phyloP scores from a whole-genome alignment of 1,284 basidiomycete species.

The Austroboletus novae-zelandiae region DNA sequence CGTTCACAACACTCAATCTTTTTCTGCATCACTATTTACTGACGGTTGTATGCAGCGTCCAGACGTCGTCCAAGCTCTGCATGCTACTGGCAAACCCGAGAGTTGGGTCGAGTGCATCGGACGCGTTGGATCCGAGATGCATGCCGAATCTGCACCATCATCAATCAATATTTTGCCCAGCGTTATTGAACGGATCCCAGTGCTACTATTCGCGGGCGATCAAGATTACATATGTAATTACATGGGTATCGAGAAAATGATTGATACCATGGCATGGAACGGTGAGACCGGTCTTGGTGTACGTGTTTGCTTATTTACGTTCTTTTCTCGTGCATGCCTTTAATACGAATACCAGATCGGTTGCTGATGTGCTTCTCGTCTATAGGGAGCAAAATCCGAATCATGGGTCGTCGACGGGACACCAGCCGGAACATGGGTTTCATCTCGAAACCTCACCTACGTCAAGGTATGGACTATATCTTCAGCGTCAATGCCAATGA shows the following conservation, averaged over 20 bases:
- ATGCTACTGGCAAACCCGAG: slow-evolving; percentile 76
- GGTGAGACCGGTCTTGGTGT: slow-evolving; percentile 85
- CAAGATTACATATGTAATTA: slow-evolving; percentile 98
- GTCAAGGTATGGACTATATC: slow-evolving; percentile 57
- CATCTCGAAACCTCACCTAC: slow-evolving; percentile 89
- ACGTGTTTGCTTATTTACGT: slow-evolving; percentile 30
- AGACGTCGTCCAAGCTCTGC: slow-evolving; percentile 83
- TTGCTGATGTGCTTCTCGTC: neutral
- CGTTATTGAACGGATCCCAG: slow-evolving; percentile 74
- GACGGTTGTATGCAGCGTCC: slow-evolving; percentile 46
- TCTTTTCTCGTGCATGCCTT: neutral
- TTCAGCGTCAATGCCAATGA: neutral
- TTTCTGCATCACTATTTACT: slow-evolving; percentile 2
- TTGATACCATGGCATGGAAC: slow-evolving; percentile 83
- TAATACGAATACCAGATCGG: neutral
- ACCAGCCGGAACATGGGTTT: slow-evolving; percentile 88
- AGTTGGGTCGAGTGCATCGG: slow-evolving; percentile 89
- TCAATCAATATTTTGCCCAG: slow-evolving; percentile 78
- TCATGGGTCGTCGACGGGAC: slow-evolving; percentile 80
- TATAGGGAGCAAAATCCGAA: slow-evolving; percentile 68
- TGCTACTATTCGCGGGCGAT: slow-evolving; percentile 94
- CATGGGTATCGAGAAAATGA: slow-evolving; percentile 85
- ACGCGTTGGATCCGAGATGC: slow-evolving; percentile 67
- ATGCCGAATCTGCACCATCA: slow-evolving; percentile 56
- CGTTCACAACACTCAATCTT: slow-evolving; percentile 28